These are phyloP conservation scores for Fereydounia khargensis DNA, from an alignment of 1,284 basidiomycete genomes.

Conservation along the genomic window DNA sequence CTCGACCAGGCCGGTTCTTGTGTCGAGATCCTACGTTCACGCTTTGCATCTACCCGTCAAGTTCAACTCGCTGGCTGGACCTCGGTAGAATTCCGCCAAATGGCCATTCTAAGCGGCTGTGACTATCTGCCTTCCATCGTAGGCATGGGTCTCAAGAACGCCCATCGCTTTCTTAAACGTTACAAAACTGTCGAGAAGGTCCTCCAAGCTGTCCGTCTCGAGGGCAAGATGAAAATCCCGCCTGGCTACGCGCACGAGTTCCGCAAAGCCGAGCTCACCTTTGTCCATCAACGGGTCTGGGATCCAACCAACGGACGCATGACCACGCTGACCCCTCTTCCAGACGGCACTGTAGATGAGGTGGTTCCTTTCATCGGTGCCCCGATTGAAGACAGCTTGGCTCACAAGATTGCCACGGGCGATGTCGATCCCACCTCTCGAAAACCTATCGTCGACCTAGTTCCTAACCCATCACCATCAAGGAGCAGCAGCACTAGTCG, in stretches of 20 bases:
- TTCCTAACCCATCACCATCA: constrained; percentile 4
- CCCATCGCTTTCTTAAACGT: constrained; percentile 75
- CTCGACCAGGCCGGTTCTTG: constrained; percentile 64
- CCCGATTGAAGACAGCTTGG: constrained; percentile 46
- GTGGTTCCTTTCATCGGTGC: constrained; percentile 49
- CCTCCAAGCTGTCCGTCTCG: constrained; percentile 73
- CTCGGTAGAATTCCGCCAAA: constrained; percentile 81
- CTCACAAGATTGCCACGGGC: constrained; percentile 69
- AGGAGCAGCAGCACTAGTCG: constrained; percentile 12
- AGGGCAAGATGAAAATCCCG: constrained; percentile 82
- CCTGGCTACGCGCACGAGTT: constrained; percentile 65
- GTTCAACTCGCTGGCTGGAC: constrained; percentile 85
- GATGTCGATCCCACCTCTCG: constrained; percentile 74
- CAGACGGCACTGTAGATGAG: constrained; percentile 27
- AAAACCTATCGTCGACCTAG: constrained; percentile 62
- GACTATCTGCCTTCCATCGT: constrained; percentile 69
- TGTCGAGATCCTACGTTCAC: constrained; percentile 72
- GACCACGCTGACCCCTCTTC: constrained; percentile 43
- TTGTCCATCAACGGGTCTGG: constrained; percentile 89
- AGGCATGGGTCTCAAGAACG: constrained; percentile 71
- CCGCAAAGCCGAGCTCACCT: constrained; percentile 78
- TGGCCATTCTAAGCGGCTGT: constrained; percentile 96
- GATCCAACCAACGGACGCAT: constrained; percentile 63
- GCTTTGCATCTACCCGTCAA: constrained; percentile 72
- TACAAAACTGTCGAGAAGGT: constrained; percentile 84